Percentiles rank a stretch among this genome's conserved stretches.
Conservation (phyloP, 2,329 filamentous ascomycete genomes). For the Sordariomycetes sp. region DNA sequence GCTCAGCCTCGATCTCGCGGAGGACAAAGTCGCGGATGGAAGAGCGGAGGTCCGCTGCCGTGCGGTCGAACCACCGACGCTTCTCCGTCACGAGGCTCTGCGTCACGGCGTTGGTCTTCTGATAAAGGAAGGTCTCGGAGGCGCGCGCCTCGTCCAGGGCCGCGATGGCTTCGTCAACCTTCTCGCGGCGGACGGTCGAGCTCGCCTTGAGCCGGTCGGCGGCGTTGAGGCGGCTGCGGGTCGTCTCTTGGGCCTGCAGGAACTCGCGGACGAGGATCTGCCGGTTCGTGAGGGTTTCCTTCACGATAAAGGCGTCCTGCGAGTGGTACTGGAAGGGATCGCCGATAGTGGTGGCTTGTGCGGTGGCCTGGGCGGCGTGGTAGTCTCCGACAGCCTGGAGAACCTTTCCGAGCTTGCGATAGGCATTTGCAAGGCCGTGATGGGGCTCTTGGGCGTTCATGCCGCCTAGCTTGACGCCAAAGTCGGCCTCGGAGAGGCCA, state of each 20-base stretch:
- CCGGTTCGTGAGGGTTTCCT: conserved; percentile 94
- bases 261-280: conserved; percentile 94
- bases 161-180: conserved; percentile 94
- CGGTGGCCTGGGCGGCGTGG: conserved; percentile 91
- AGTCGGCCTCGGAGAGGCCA: conserved; percentile 83
- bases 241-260: conserved; percentile 77
- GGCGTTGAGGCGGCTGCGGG: conserved; percentile 71
- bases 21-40: conserved; percentile 88
- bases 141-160: conserved; percentile 78
- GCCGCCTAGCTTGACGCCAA: conserved; percentile 77
- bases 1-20: conserved; percentile 90
- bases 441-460: conserved; percentile 90
- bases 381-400: conserved; percentile 91
- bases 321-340: conserved; percentile 94
- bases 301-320: conserved; percentile 92
- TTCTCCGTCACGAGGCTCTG: conserved; percentile 81
- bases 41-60: conserved; percentile 69
- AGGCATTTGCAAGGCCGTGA: conserved; percentile 76
- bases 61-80: conserved; percentile 81
- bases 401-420: conserved; percentile 87
- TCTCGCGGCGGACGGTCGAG: conserved; percentile 81
- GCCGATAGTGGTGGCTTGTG: conserved; percentile 87
- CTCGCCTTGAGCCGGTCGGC: conserved; percentile 82
- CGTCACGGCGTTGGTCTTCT: conserved; percentile 84
- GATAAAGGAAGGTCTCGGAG: conserved; percentile 69